Conservation (phyloP, 2,329 filamentous ascomycete genomes). For the Anisogramma anomala region DNA sequence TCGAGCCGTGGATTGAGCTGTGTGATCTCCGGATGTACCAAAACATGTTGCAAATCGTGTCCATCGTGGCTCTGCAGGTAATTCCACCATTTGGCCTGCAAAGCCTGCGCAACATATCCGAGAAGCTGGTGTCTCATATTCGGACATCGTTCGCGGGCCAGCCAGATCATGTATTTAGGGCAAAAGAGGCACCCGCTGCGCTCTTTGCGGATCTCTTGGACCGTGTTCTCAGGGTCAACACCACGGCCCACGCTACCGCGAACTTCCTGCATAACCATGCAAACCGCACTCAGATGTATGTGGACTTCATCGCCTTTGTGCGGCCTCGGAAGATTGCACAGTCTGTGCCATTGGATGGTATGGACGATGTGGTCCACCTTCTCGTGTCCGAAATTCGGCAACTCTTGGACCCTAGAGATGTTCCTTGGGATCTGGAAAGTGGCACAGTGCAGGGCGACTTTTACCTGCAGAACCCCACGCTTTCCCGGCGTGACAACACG, state of each 20-base stretch:
- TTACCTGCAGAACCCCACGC: conserved; percentile 34
- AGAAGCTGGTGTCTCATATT: conserved; percentile 69
- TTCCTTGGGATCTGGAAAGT: conserved; percentile 54
- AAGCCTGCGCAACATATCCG: conserved; percentile 76
- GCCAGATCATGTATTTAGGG: conserved; percentile 72
- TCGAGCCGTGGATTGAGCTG: conserved; percentile 88
- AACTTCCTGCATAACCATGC: conserved; percentile 83
- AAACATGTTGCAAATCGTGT: conserved; percentile 88
- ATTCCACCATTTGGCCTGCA: conserved; percentile 80
- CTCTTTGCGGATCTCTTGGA: conserved; percentile 80
- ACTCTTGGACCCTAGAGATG: conserved; percentile 56
- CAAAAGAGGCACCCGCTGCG: conserved; percentile 78
- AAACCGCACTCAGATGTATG: conserved; percentile 90
- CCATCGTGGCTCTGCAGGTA: conserved; percentile 79
- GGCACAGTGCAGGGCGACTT: conserved; percentile 50
- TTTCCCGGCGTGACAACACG: conserved; percentile 27
- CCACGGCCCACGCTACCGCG: conserved; percentile 85
- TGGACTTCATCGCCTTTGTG: conserved; percentile 69
- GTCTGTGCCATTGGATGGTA: conserved; percentile 48
- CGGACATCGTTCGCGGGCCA: conserved; percentile 75
- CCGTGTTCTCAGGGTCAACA: conserved; percentile 80
- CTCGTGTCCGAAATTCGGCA: conserved; percentile 56
- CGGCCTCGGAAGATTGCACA: conserved; percentile 52
- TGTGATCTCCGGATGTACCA: conserved; percentile 95
- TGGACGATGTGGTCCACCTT: conserved; percentile 55